Conservation (phyloP, 2,329 filamentous ascomycete species). For the Tolypocladium ophioglossoides region DNA sequence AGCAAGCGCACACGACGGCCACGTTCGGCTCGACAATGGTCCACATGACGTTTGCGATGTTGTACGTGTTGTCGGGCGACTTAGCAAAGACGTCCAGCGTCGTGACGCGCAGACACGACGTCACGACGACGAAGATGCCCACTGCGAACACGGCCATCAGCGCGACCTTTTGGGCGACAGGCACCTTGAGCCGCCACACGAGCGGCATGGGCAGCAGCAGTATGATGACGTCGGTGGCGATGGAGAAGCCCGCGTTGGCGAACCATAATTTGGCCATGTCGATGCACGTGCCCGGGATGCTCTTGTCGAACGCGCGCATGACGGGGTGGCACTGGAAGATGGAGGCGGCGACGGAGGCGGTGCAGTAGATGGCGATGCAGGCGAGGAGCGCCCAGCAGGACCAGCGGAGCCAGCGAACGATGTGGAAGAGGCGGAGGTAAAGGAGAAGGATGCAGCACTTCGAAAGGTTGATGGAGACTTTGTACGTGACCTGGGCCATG, state of each 20-base stretch:
- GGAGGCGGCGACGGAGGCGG: constrained; percentile 16
- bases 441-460: constrained; percentile 23
- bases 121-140: constrained; percentile 22
- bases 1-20: constrained; percentile 27
- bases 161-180: constrained; percentile 21
- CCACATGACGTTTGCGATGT: constrained; percentile 23
- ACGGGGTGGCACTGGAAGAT: constrained; percentile 22
- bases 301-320: constrained; percentile 28
- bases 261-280: constrained; percentile 33
- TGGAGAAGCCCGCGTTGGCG: constrained; percentile 34
- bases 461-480: constrained; percentile 18
- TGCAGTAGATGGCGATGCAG: constrained; percentile 13
- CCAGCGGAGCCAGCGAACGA: constrained; percentile 15
- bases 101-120: constrained; percentile 19
- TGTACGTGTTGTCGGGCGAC: constrained; percentile 19
- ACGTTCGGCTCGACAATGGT: constrained; percentile 28
- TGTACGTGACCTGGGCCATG: constrained; percentile 18
- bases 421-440: constrained; percentile 20
- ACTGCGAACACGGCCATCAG: constrained; percentile 26
- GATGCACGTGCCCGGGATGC: constrained; percentile 29
- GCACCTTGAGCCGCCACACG: constrained; percentile 32
- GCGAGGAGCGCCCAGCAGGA: constrained; percentile 13
- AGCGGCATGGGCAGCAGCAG: constrained; percentile 32
- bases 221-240: constrained; percentile 33
- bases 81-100: constrained; percentile 15